Evolutionary conservation across 345 rosid genomes (phyloP), one percentile per base, ranked within the genome.

Genomic region (Euphorbia peplus): DNA sequence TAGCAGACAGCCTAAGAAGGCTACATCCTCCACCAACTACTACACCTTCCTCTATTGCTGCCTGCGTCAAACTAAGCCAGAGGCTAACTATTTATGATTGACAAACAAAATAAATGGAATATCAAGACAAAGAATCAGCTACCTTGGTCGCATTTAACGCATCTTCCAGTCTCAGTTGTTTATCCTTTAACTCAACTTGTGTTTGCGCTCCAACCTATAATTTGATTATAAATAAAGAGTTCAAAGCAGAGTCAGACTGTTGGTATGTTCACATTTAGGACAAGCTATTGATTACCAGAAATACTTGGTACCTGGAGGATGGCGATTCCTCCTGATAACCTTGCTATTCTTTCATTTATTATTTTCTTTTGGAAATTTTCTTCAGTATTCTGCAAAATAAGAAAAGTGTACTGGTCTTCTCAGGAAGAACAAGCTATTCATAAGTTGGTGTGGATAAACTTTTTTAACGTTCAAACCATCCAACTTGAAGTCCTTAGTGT

Each of bases 101-200:
- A 22, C 28, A 70, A 68, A 42, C 25, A 64, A 64, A 50, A 30
- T 0, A 0, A 3, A 1, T 16, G 39, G 66, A 37, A 72, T 53
- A 44, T 26, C 19, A 12, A 70, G 55, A 73, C 42, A 28, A 58
- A 62, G 30, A 66, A 64, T 28, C 37, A 42, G 53, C 29, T 64
- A 90, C 97, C 96, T 93, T 93, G 5, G 98, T 93, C 62, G 98
- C 96, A 76, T 93, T 93, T 73, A 90, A 68, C 73, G 98, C 97
- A 84, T 90, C 98, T 82, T 90, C 98, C 53, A 86, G 79, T 63
- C 87, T 85, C 54, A 90, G 87, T 78, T 86, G 92, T 71, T 90
- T 93, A 73, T 93, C 98, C 80, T 89, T 93, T 83, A 89, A 75
- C 80, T 93, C 97, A 66, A 93, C 87, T 71, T 83, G 88, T 6